phyloP scores from a whole-genome alignment of 768 basidiomycete genomes.

The Agrocybe praecox region DNA sequence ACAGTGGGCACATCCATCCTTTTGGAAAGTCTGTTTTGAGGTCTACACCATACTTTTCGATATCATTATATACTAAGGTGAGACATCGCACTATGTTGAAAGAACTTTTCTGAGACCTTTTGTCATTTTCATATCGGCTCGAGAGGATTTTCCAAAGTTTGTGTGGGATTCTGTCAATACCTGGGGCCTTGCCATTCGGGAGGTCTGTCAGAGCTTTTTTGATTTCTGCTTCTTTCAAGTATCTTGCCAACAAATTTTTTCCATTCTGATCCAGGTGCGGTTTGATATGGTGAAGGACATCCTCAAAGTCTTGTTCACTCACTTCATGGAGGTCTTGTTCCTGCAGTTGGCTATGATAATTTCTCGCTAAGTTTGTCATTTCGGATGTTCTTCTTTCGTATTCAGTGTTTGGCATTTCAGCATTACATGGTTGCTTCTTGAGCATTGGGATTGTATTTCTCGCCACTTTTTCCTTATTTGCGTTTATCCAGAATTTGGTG shows the following conservation, averaged over 20 bases:
- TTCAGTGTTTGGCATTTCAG: neutral
- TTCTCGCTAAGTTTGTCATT: conserved; percentile 32
- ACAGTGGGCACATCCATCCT: conserved; percentile 42
- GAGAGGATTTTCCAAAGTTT: conserved; percentile 32
- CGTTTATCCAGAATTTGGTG: conserved; percentile 1
- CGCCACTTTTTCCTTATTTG: conserved; percentile 3
- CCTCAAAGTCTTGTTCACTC: neutral
- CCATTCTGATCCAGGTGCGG: neutral
- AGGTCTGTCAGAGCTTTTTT: conserved; percentile 9
- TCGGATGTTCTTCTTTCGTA: neutral
- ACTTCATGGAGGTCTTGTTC: neutral
- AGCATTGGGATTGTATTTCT: conserved; percentile 5
- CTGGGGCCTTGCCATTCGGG: conserved; percentile 20
- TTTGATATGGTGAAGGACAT: neutral
- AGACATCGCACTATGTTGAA: too few relatives aligned
- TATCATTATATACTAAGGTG: conserved; percentile 23
- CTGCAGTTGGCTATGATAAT: conserved; percentile 31
- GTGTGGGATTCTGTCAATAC: conserved; percentile 25
- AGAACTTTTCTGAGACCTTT: conserved; percentile 3
- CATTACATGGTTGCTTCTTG: neutral
- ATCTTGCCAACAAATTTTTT: neutral
- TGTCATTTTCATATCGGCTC: conserved; percentile 2
- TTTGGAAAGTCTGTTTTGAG: conserved; percentile 17
- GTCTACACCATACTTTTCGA: conserved; percentile 22
- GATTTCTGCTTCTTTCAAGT: conserved; percentile 15